These are phyloP conservation scores for Sugiyamaella qingdaonensis DNA, from an alignment of 805 yeast species.

Conservation along the genomic window DNA sequence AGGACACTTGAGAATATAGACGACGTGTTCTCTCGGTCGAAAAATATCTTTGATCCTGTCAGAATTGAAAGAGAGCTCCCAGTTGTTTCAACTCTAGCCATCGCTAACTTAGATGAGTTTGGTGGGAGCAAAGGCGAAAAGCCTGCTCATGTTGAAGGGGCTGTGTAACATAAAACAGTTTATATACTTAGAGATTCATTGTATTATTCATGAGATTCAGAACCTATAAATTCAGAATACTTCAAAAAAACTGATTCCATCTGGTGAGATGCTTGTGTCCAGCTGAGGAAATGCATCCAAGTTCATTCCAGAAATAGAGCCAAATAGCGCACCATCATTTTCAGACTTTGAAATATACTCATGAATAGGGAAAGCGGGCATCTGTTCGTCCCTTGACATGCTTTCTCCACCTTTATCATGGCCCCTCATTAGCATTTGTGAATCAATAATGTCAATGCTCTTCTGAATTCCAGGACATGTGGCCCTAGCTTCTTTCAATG, in stretches of 20 bases:
- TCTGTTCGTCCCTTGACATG: neutral
- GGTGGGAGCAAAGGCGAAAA: neutral
- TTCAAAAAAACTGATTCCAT: slow-evolving; percentile 1
- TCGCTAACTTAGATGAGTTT: neutral
- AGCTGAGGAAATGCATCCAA: slow-evolving; percentile 5
- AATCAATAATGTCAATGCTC: slow-evolving; percentile 5
- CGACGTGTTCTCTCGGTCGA: slow-evolving; percentile 39
- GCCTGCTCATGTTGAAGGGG: neutral
- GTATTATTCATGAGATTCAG: neutral
- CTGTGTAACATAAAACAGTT: neutral
- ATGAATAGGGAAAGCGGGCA: slow-evolving; percentile 5
- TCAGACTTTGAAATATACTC: slow-evolving; percentile 3
- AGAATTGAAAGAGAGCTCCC: slow-evolving; percentile 2
- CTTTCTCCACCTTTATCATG: neutral
- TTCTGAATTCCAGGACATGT: slow-evolving; percentile 4
- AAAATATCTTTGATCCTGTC: slow-evolving; percentile 12
- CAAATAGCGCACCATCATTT: neutral
- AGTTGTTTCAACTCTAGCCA: neutral
- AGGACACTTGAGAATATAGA: slow-evolving; percentile 71
- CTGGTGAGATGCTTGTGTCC: neutral
- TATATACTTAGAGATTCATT: too few species aligned
- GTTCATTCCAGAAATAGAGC: slow-evolving; percentile 1
- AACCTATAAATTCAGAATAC: neutral
- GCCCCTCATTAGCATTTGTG: neutral
- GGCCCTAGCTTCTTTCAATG: neutral